Percentiles rank a stretch among this genome's conserved stretches.
Conservation (phyloP, 139 green algal species). For the Astrephomene gubernaculifera region DNA sequence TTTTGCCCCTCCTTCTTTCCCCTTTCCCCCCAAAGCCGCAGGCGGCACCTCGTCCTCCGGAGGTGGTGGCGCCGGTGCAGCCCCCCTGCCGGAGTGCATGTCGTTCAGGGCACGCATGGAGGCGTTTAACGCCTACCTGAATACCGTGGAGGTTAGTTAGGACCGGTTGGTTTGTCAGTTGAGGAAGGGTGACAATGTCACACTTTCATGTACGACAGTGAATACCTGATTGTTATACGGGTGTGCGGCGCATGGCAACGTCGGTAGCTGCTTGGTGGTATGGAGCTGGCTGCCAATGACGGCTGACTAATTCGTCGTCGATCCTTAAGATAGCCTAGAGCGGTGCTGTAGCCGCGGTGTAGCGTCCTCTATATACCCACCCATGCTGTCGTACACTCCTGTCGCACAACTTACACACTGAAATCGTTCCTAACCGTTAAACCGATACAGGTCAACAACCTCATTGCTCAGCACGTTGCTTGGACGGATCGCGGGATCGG, state of each 20-base stretch:
- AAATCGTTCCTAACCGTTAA: background rate
- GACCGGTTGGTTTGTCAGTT: background rate
- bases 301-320: background rate
- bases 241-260: background rate
- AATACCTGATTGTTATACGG: background rate
- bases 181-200: background rate
- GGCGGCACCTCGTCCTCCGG: background rate
- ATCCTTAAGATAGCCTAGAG: background rate
- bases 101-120: constrained; percentile 23
- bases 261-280: background rate
- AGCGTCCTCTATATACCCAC: background rate
- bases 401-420: background rate
- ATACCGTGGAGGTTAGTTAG: constrained; percentile 24
- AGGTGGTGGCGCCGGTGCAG: background rate
- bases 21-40: background rate
- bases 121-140: constrained; percentile 41
- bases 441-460: constrained; percentile 16
- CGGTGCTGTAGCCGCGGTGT: background rate
- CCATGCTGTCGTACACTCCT: background rate
- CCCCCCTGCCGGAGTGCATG: background rate
- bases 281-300: background rate
- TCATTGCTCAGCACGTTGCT: constrained; percentile 31
- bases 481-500: constrained; percentile 1
- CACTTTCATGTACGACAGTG: background rate
- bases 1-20: background rate